phyloP scores from a whole-genome alignment of 129 eudicot species.

The Chrysanthemum makinoi region DNA sequence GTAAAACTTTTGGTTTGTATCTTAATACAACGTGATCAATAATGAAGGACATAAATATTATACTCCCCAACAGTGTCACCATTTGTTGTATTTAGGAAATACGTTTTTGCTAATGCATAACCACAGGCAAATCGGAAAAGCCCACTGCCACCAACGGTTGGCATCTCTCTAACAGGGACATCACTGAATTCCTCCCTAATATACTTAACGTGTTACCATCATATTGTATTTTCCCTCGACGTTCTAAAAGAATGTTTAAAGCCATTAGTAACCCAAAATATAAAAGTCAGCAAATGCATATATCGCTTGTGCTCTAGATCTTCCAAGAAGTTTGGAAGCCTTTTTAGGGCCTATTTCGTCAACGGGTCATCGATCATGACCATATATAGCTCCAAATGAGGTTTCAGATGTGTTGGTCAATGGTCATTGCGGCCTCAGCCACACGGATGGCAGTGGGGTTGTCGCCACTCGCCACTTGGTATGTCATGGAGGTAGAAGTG shows the following conservation, averaged over 20 bases:
- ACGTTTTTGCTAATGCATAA: slow-evolving; percentile 28
- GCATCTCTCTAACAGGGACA: slow-evolving; percentile 22
- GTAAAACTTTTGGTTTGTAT: neutral
- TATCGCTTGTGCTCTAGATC: slow-evolving; percentile 22
- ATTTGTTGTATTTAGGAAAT: neutral
- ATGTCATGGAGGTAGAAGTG: slow-evolving; percentile 29
- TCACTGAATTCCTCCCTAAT: slow-evolving; percentile 3
- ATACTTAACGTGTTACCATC: slow-evolving; percentile 30
- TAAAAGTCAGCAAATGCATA: slow-evolving; percentile 18
- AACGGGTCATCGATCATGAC: slow-evolving; percentile 23
- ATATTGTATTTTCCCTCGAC: slow-evolving; percentile 21
- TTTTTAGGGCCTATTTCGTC: slow-evolving; percentile 21
- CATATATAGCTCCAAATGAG: neutral
- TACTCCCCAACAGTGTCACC: slow-evolving; percentile 29
- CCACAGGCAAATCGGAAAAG: slow-evolving; percentile 28
- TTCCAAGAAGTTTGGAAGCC: slow-evolving; percentile 27
- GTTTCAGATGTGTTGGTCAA: slow-evolving; percentile 4
- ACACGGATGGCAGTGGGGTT: slow-evolving; percentile 23
- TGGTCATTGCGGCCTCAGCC: slow-evolving; percentile 1
- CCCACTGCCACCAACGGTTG: slow-evolving; percentile 29
- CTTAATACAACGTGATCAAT: neutral
- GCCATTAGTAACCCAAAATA: neutral
- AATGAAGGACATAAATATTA: slow-evolving; percentile 23
- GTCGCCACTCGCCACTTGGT: neutral
- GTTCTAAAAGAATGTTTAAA: slow-evolving; percentile 13